Evolutionary conservation across 805 yeast genomes (phyloP).

Genomic region (Candida tallmaniae): DNA sequence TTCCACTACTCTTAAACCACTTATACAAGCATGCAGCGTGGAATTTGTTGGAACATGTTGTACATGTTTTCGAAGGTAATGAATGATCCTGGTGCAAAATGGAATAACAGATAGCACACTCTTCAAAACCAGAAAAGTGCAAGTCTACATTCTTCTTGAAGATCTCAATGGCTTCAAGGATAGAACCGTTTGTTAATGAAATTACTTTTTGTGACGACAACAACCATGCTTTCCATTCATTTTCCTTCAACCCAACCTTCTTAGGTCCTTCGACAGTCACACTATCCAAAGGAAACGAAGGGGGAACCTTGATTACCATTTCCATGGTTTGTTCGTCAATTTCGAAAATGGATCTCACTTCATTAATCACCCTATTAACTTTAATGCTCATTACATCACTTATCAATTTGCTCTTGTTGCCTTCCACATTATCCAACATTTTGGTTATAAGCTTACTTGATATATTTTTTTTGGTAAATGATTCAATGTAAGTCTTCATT

Average conservation of each 20-base stretch:
- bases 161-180: slow-evolving; percentile 61
- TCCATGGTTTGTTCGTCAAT: slow-evolving; percentile 89
- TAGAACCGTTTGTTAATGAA: slow-evolving; percentile 67
- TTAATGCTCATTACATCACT: slow-evolving; percentile 50
- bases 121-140: slow-evolving; percentile 92
- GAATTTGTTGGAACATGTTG: slow-evolving; percentile 89
- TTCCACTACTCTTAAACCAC: slow-evolving; percentile 95
- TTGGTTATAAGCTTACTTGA: slow-evolving; percentile 60
- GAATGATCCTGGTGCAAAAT: slow-evolving; percentile 87
- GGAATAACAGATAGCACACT: slow-evolving; percentile 95
- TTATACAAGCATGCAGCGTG: slow-evolving; percentile 94
- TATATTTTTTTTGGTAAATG: slow-evolving; percentile 54
- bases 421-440: slow-evolving; percentile 50
- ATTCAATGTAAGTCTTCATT: slow-evolving; percentile 55
- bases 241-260: slow-evolving; percentile 84
- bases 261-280: slow-evolving; percentile 73
- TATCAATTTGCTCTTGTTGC: slow-evolving; percentile 30
- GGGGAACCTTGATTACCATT: slow-evolving; percentile 69
- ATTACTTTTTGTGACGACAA: slow-evolving; percentile 84
- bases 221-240: slow-evolving; percentile 93
- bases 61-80: slow-evolving; percentile 82
- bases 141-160: slow-evolving; percentile 71
- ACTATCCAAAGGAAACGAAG: slow-evolving; percentile 70
- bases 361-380: slow-evolving; percentile 57
- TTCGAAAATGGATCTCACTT: slow-evolving; percentile 65